Evolutionary conservation across 192 early-diverging fungal genomes (phyloP).

Genomic region (Thamnidium elegans): DNA sequence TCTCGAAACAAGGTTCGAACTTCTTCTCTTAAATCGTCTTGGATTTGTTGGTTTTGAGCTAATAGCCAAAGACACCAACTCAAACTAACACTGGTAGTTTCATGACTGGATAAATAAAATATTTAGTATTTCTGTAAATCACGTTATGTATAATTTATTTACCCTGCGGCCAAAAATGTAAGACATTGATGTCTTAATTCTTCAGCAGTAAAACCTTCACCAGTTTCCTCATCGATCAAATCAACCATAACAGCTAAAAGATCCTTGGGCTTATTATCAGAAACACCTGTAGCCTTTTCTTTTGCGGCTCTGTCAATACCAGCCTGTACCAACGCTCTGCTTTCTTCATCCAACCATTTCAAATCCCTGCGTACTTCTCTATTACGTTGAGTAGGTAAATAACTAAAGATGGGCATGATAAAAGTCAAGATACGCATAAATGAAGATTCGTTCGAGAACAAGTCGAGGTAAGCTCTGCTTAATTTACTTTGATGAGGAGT

Average conservation of each 20-base stretch:
- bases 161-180: constrained; percentile 58
- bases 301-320: constrained; percentile 26
- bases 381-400: constrained; percentile 31
- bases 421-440: constrained; percentile 21
- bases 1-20: constrained; percentile 37
- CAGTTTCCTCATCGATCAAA: constrained; percentile 40
- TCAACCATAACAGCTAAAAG: constrained; percentile 44
- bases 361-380: constrained; percentile 18
- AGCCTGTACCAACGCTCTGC: constrained; percentile 35
- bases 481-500: constrained; percentile 38
- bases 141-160: constrained; percentile 1
- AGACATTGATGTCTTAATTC: constrained; percentile 55
- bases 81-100: constrained; percentile 49
- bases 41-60: constrained; percentile 41
- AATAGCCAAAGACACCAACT: constrained; percentile 52
- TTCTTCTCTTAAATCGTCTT: constrained; percentile 47
- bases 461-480: constrained; percentile 40
- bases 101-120: constrained; percentile 34
- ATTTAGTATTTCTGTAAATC: not conserved
- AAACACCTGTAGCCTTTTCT: not conserved
- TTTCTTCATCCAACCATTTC: constrained; percentile 32
- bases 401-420: constrained; percentile 32
- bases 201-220: constrained; percentile 37
- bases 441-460: constrained; percentile 28
- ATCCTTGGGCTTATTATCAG: constrained; percentile 31